These are phyloP conservation scores for Ganoderma meredithae DNA, from an alignment of 1,284 basidiomycete species.

Conservation along the genomic window DNA sequence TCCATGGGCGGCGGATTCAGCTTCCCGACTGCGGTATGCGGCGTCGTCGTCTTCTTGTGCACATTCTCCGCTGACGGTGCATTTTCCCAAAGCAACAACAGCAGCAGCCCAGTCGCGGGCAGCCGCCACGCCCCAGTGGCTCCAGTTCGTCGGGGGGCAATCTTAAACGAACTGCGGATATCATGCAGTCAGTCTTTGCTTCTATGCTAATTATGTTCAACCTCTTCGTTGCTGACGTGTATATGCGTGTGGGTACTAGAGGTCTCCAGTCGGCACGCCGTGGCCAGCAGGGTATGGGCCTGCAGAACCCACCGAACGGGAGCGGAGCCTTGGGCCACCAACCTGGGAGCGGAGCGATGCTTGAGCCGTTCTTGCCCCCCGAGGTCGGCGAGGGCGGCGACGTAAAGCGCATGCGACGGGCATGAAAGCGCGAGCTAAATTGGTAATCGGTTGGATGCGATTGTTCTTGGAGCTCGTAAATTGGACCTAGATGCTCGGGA, in stretches of 20 bases:
- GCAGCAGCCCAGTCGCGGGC: constrained; percentile 17
- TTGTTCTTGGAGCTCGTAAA: background rate
- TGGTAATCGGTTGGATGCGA: background rate
- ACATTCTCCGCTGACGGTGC: background rate
- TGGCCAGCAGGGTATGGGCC: constrained; percentile 51
- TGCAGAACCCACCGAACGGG: constrained; percentile 44
- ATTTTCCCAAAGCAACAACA: constrained; percentile 1
- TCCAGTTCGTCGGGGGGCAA: constrained; percentile 22
- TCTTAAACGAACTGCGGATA: constrained; percentile 49
- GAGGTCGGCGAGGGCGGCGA: constrained; percentile 54
- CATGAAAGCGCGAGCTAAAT: constrained; percentile 24
- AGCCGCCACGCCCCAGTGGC: background rate
- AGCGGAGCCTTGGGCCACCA: constrained; percentile 2
- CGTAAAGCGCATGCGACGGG: constrained; percentile 56
- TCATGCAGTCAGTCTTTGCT: constrained; percentile 46
- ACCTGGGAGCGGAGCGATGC: constrained; percentile 21
- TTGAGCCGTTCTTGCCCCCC: constrained; percentile 49
- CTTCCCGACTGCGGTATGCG: constrained; percentile 46
- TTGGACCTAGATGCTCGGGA: background rate
- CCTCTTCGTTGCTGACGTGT: background rate
- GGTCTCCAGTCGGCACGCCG: constrained; percentile 21
- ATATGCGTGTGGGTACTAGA: background rate
- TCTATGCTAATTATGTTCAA: background rate
- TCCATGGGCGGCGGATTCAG: constrained; percentile 63
- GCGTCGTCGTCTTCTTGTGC: too few relatives aligned